Evolutionary conservation across 2,329 filamentous ascomycete species (phyloP), one percentile per base, ranked within the genome.

Genomic region (Penicillium nordicum): DNA sequence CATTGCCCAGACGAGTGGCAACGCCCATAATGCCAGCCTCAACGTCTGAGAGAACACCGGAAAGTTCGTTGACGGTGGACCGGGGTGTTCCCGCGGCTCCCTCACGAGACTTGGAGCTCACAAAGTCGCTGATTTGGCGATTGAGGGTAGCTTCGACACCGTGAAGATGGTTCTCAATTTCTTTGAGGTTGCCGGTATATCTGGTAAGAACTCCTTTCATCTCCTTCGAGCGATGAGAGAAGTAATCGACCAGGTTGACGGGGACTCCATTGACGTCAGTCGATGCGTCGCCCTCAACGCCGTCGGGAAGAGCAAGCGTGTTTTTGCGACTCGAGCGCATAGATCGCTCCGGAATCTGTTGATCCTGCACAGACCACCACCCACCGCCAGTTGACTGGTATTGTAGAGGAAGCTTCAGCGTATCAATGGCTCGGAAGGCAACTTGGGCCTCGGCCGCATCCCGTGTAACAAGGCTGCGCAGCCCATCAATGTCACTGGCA

Each of bases 401-500:
- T 62, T 85, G 81, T 47, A 79, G 66, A 1, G 90, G 89, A 16
- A 92, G 79, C 64, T 87, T 86, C 52, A 92, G 79, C 67, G 90
- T 90, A 66, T 91, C 87, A 32, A 90, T 84, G 23, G 87, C 87
- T 55, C 87, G 84, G 78, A 90, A 89, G 58, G 84, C 84, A 53
- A 90, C 81, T 62, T 86, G 84, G 9, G 88, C 87, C 63, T 92
- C 87, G 37, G 85, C 82, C 25, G 83, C 84, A 69, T 90, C 89
- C 59, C 84, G 83, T 64, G 86, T 82, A 67, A 83, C 84, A 61
- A 81, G 75, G 18, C 77, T 78, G 61, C 83, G 82, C 8, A 84
- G 76, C 50, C 79, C 74, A 21, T 83, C 79, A 51, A 89, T 85
- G 23, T 81, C 81, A 46, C 79, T 76, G 3, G 84, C 84, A 66